Base-by-base conservation (phyloP, 2,329 filamentous ascomycete species). In the Diaporthe destruens region DNA sequence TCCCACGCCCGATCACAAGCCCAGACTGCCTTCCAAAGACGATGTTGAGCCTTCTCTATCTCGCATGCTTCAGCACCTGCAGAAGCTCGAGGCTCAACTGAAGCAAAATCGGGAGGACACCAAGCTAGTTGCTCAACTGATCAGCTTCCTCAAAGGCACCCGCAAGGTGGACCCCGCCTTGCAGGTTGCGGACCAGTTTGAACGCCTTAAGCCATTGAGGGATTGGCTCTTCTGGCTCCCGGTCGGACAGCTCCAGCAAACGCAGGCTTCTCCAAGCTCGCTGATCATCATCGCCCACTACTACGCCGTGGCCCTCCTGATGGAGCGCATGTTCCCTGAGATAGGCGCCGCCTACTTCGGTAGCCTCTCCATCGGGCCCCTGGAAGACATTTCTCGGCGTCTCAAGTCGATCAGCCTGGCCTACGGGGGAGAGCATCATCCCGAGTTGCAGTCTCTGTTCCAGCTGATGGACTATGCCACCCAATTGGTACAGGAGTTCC, bases 191-290 rank as follows among this genome's bases (percentile, higher is more conserved):
- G 91, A 97, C 80, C 94, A 97, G 79, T 98, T 98, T 80, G 93
- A 95, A 78, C 93, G 95, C 75, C 89, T 98, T 14, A 95, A 97
- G 75, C 92, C 94, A 12, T 88, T 99, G 73, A 90, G 95, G 71
- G 93, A 94, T 77, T 98, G 96, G 95, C 89, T 98, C 20, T 98
- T 98, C 83, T 98, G 96, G 95, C 90, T 98, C 71, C 96, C 96
- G 0, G 91, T 98, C 44, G 91, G 91, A 76, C 92, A 95, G 77
- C 87, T 98, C 34, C 92, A 96, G 80, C 90, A 91, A 75, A 93
- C 92, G 59, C 90, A 92, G 66, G 90, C 90, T 47, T 94, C 96
- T 76, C 89, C 93, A 32, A 93, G 90, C 73, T 92, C 94, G 1
- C 87, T 98, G 76, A 87, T 97, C 68, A 91, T 97, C 75, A 91